Conservation (phyloP, 345 rosid species). For the Nephelium lappaceum region DNA sequence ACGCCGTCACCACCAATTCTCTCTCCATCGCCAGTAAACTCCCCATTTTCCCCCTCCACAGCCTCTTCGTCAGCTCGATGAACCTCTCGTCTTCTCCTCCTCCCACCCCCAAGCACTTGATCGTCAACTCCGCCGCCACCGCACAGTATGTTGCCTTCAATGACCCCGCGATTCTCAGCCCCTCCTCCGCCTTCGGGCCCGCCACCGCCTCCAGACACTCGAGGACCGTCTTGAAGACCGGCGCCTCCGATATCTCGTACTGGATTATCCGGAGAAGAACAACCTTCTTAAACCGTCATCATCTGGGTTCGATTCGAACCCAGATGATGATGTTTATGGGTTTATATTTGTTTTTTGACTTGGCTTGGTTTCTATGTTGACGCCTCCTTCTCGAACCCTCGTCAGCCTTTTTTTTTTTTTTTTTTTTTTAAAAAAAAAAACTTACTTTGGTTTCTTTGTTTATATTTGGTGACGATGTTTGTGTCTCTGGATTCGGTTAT, state of each 20-base stretch:
- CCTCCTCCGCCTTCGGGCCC: conserved; percentile 38
- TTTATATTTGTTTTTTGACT: too few species aligned
- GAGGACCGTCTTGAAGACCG: conserved; percentile 46
- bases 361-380: too few species aligned
- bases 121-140: conserved; percentile 61
- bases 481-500: too few species aligned
- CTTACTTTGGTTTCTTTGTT: too few species aligned
- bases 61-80: conserved; percentile 44
- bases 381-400: too few species aligned
- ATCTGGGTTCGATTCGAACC: too few species aligned
- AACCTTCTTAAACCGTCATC: conserved; percentile 37
- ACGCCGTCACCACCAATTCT: conserved; percentile 49
- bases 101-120: conserved; percentile 33
- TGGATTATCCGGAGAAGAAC: conserved; percentile 43
- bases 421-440: too few species aligned
- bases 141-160: conserved; percentile 57
- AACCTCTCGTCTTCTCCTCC: conserved; percentile 16
- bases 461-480: too few species aligned
- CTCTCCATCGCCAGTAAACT: conserved; percentile 34
- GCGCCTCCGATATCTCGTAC: conserved; percentile 31
- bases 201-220: conserved; percentile 45
- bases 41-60: conserved; percentile 50
- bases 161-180: conserved; percentile 33
- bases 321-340: too few species aligned
- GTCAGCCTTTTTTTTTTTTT: too few species aligned